Conservation (phyloP, 75 land plant species). For the Selaginella tamariscina region DNA sequence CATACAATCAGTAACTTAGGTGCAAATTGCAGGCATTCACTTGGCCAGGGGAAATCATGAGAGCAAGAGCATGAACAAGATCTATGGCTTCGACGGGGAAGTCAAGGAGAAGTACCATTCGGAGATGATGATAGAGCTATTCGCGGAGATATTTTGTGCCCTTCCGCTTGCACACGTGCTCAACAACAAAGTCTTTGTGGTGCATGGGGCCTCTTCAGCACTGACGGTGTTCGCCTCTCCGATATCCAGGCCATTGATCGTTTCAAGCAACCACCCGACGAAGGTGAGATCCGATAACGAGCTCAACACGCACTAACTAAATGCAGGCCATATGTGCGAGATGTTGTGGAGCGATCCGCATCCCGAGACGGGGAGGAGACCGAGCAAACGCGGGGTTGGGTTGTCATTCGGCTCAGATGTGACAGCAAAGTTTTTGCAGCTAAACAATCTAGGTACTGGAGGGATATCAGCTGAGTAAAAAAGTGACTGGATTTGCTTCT, state of each 20-base stretch:
- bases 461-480: background rate
- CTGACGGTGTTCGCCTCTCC: conserved; percentile 85
- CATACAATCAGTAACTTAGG: background rate
- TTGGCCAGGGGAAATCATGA: conserved; percentile 95
- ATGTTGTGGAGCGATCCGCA: conserved; percentile 98
- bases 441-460: conserved; percentile 74
- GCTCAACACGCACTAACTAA: background rate
- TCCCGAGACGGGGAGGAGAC: conserved; percentile 63
- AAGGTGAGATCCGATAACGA: conserved; percentile 39
- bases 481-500: background rate
- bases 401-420: conserved; percentile 93
- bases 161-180: conserved; percentile 85
- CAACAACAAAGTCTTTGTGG: conserved; percentile 80
- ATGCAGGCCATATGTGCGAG: conserved; percentile 89
- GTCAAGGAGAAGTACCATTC: conserved; percentile 76
- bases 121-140: conserved; percentile 59
- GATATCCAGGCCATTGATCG: conserved; percentile 81
- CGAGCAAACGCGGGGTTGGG: conserved; percentile 95
- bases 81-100: conserved; percentile 98
- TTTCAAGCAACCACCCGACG: conserved; percentile 92
- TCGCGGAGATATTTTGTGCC: conserved; percentile 91
- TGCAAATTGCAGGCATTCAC: conserved; percentile 51
- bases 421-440: conserved; percentile 73
- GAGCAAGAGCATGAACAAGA: conserved; percentile 97
- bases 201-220: conserved; percentile 97